Percentiles rank a stretch among this genome's conserved stretches.
Evolutionary conservation across 257 asterid species (phyloP).

Genomic region (Forsythia suspensa): DNA sequence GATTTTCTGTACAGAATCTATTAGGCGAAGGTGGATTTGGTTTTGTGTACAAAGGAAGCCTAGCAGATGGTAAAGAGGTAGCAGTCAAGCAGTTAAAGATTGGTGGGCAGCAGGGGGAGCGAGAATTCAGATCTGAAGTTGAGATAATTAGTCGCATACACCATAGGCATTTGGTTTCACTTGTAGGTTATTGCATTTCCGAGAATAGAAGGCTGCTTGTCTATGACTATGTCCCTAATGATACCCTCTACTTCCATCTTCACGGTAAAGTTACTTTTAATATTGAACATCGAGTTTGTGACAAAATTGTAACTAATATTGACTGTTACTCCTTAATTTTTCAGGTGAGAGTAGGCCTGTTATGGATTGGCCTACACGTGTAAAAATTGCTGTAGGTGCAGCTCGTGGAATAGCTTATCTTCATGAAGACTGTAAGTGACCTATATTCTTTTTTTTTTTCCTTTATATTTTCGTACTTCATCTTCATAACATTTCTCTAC

Average conservation of each 20-base stretch:
- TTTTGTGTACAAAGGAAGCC: conserved; percentile 45
- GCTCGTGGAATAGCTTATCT: conserved; percentile 89
- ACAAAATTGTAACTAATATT: background rate
- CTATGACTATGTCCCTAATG: conserved; percentile 44
- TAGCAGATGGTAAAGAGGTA: conserved; percentile 47
- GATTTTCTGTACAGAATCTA: conserved; percentile 40
- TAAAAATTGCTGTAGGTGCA: conserved; percentile 52
- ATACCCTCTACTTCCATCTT: conserved; percentile 53
- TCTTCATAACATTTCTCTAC: background rate
- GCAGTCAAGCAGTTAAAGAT: conserved; percentile 53
- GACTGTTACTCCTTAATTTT: conserved; percentile 19
- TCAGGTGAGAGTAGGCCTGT: conserved; percentile 36
- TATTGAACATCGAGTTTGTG: background rate
- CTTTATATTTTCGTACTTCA: background rate
- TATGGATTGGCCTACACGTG: conserved; percentile 49
- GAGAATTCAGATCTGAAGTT: conserved; percentile 62
- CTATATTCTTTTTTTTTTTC: conserved; percentile 7
- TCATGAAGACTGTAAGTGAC: conserved; percentile 75
- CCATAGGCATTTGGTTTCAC: conserved; percentile 56
- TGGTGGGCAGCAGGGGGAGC: conserved; percentile 58
- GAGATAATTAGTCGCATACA: conserved; percentile 55
- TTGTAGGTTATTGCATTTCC: conserved; percentile 58
- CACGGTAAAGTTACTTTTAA: conserved; percentile 36
- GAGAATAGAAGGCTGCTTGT: conserved; percentile 47
- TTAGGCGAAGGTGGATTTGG: conserved; percentile 65